These are phyloP conservation scores for Eugenia klotzschiana DNA, from an alignment of 441 rosid genomes.

Conservation along the genomic window DNA sequence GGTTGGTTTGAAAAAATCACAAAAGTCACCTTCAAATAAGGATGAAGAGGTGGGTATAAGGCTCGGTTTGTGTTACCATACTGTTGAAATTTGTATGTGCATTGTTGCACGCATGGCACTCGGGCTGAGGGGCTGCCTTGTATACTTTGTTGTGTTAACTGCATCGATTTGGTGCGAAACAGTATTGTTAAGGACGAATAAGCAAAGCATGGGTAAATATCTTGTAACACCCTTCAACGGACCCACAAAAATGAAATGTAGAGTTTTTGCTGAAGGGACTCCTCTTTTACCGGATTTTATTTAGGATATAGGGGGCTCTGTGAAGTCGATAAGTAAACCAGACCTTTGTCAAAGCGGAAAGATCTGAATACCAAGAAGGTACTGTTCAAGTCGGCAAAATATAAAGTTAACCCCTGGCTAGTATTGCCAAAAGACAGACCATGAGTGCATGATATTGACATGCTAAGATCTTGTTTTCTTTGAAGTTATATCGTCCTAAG, in stretches of 20 bases:
- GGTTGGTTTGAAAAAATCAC: slow-evolving; percentile 67
- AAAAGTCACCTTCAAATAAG: slow-evolving; percentile 47
- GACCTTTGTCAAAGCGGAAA: neutral
- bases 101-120: neutral
- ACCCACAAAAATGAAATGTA: neutral
- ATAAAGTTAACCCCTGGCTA: neutral
- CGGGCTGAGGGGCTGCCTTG: neutral
- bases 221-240: neutral
- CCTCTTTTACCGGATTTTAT: neutral
- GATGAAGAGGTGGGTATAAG: slow-evolving; percentile 43
- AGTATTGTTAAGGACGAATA: neutral
- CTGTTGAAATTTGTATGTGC: neutral
- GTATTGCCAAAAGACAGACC: neutral
- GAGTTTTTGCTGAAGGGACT: neutral
- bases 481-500: neutral
- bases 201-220: neutral
- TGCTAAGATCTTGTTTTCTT: neutral
- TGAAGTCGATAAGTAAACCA: neutral
- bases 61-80: neutral
- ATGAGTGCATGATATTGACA: neutral
- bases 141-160: neutral
- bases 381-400: neutral
- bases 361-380: neutral
- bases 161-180: neutral
- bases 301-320: neutral